Evolutionary conservation across 1,139 yeast genomes (phyloP).

Genomic region (Geotrichum fermentans): DNA sequence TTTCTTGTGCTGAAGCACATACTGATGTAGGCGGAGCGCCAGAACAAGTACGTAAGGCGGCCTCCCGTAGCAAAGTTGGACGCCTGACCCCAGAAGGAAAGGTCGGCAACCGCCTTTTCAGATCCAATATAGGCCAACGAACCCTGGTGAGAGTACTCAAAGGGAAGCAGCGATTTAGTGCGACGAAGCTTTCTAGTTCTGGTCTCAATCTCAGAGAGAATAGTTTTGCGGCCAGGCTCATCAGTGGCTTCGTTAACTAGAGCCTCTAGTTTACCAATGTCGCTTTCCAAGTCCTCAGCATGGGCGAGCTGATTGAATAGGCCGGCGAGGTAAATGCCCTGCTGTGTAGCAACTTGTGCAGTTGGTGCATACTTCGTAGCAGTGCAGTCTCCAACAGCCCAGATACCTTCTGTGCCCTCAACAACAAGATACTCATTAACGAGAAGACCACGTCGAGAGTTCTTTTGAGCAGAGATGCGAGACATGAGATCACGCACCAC

Average conservation of each 20-base stretch:
- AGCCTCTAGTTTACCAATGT: constrained; percentile 40
- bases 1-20: constrained; percentile 89
- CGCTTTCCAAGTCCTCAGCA: constrained; percentile 56
- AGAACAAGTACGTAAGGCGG: constrained; percentile 78
- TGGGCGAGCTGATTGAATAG: constrained; percentile 66
- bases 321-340: constrained; percentile 75
- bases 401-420: constrained; percentile 78
- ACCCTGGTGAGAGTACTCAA: constrained; percentile 60
- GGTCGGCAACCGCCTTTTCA: constrained; percentile 90
- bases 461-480: constrained; percentile 74
- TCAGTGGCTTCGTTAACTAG: constrained; percentile 37
- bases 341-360: constrained; percentile 96
- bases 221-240: constrained; percentile 33
- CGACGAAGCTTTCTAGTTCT: constrained; percentile 42
- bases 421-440: constrained; percentile 79
- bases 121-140: constrained; percentile 71
- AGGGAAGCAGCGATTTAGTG: constrained; percentile 72
- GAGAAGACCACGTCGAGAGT: constrained; percentile 83
- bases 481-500: constrained; percentile 63
- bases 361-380: constrained; percentile 88
- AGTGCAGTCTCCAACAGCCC: constrained; percentile 92
- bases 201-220: constrained; percentile 39
- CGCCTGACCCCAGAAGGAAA: constrained; percentile 77
- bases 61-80: constrained; percentile 75
- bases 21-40: constrained; percentile 90